Conservation (phyloP, 176 grass and related monocot genomes). For the Otatea glauca region DNA sequence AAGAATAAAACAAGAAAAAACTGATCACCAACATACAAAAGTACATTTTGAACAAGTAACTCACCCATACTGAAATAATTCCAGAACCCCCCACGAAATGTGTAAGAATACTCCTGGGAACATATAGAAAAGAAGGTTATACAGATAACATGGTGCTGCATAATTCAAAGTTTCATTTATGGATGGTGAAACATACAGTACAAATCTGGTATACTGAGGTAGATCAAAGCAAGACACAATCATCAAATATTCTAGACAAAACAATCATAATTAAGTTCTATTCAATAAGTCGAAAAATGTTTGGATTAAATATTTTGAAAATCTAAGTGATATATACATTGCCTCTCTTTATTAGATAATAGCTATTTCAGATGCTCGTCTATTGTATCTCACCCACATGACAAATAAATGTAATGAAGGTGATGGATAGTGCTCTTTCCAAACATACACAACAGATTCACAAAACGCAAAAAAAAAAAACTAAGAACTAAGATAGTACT, state of each 20-base stretch:
- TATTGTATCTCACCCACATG: background rate
- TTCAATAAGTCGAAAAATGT: slow-evolving; percentile 7
- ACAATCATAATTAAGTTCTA: background rate
- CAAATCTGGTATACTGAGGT: background rate
- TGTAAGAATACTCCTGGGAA: slow-evolving; percentile 73
- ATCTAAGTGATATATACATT: background rate
- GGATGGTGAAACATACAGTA: background rate
- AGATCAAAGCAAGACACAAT: background rate
- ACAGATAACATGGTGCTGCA: background rate
- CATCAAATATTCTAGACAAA: background rate
- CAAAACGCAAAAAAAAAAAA: slow-evolving; percentile 10
- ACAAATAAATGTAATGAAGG: slow-evolving; percentile 2
- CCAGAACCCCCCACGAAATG: slow-evolving; percentile 90
- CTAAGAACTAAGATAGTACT: background rate
- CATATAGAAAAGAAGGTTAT: slow-evolving; percentile 32
- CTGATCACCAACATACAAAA: slow-evolving; percentile 9
- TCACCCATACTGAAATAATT: slow-evolving; percentile 99
- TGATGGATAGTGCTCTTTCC: slow-evolving; percentile 16
- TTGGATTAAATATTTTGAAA: slow-evolving; percentile 17
- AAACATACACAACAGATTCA: background rate
- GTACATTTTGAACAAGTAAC: slow-evolving; percentile 48
- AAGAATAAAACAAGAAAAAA: slow-evolving; percentile 24
- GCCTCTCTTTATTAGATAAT: background rate
- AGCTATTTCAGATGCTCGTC: slow-evolving; percentile 7
- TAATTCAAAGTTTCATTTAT: slow-evolving; percentile 17